Evolutionary conservation across 129 eudicot species (phyloP).

Genomic region (Flaveria robusta): DNA sequence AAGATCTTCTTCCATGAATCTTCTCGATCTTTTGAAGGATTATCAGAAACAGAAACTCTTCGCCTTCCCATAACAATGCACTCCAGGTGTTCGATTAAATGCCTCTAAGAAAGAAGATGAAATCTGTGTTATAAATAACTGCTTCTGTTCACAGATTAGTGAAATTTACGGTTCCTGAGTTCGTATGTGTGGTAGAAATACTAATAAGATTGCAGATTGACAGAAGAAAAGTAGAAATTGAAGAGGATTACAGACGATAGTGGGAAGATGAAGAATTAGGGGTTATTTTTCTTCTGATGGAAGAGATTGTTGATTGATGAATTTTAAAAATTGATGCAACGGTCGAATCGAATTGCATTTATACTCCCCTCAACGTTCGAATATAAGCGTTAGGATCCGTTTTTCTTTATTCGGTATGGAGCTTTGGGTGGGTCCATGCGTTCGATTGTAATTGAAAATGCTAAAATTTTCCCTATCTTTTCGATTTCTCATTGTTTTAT

Average conservation of each 20-base stretch:
- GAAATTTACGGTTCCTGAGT: neutral
- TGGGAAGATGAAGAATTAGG: conserved; percentile 6
- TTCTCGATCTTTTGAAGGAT: conserved; percentile 39
- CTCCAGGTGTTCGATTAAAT: conserved; percentile 26
- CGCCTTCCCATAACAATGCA: conserved; percentile 46
- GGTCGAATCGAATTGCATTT: conserved; percentile 6
- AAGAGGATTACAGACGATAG: neutral
- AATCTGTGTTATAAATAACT: conserved; percentile 1
- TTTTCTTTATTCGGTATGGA: conserved; percentile 2
- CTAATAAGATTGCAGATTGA: neutral
- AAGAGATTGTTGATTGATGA: neutral
- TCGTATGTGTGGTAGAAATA: neutral
- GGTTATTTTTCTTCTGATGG: conserved; percentile 3
- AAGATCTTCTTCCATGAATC: conserved; percentile 59
- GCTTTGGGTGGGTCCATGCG: neutral
- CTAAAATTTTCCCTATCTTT: no score
- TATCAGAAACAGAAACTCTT: conserved; percentile 22
- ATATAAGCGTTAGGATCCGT: neutral
- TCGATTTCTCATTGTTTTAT: no score
- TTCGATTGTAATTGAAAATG: neutral
- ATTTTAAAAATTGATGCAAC: conserved; percentile 9
- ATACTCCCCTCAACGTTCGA: neutral
- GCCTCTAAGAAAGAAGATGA: conserved; percentile 33
- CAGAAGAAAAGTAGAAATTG: neutral
- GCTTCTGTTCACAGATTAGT: neutral